Evolutionary conservation across 176 grass and related monocot species (phyloP).

Genomic region (Eragrostis nindensis): DNA sequence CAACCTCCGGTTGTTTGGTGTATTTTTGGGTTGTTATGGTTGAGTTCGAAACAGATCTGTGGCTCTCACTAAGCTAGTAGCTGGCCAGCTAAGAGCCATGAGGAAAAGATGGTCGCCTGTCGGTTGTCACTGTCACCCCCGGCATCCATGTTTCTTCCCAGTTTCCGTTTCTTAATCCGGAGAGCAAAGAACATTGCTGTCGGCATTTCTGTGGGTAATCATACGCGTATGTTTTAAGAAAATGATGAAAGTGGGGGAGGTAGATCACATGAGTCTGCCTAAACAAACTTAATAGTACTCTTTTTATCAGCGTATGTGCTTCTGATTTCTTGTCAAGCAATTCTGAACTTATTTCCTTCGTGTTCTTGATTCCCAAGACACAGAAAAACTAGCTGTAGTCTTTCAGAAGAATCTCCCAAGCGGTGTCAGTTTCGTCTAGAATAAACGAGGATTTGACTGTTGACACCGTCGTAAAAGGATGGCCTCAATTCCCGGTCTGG

Average conservation of each 20-base stretch:
- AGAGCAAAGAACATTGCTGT: slow-evolving; percentile 9
- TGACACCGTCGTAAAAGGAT: slow-evolving; percentile 22
- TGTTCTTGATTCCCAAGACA: too few species aligned
- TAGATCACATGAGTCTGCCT: background rate
- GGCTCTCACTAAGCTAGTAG: background rate
- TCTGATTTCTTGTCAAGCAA: background rate
- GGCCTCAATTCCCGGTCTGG: background rate
- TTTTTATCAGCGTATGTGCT: background rate
- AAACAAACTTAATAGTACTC: background rate
- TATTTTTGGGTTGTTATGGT: background rate
- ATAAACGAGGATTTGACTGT: slow-evolving; percentile 1
- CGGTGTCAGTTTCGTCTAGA: background rate
- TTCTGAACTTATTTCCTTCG: background rate
- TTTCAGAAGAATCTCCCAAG: too few species aligned
- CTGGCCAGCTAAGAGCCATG: slow-evolving; percentile 1
- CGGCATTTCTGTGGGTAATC: slow-evolving; percentile 11
- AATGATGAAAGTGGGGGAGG: background rate
- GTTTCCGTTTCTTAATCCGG: background rate
- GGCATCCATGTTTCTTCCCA: background rate
- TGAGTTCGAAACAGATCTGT: background rate
- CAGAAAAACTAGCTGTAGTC: background rate
- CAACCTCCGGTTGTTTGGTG: background rate
- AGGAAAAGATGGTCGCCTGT: background rate
- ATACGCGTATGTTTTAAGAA: background rate
- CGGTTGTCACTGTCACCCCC: background rate